phyloP scores from a whole-genome alignment of 805 yeast species.

The Sugiyamaella valdiviana region DNA sequence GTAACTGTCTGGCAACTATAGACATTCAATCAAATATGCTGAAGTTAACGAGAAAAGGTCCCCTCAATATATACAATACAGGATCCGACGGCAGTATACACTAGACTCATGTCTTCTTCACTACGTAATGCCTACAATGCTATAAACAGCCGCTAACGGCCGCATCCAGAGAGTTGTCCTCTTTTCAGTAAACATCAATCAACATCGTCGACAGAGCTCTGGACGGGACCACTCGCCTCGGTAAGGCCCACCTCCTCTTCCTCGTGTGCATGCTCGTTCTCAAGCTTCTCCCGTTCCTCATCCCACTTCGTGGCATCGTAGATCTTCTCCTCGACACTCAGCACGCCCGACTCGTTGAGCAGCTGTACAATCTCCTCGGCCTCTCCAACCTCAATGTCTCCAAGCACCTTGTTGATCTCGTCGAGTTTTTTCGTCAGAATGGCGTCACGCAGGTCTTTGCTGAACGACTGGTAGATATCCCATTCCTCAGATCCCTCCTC shows the following conservation, averaged over 20 bases:
- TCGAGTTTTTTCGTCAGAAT: slow-evolving; percentile 66
- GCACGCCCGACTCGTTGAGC: slow-evolving; percentile 74
- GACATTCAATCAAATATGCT: no score
- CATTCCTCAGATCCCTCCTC: slow-evolving; percentile 32
- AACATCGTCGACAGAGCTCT: neutral
- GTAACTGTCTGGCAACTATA: no score
- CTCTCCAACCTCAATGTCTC: slow-evolving; percentile 59
- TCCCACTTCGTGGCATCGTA: slow-evolving; percentile 36
- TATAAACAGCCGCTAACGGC: no score
- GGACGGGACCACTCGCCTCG: neutral
- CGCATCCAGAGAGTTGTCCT: no score
- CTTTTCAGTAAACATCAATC: no score
- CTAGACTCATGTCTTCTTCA: no score
- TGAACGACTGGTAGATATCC: slow-evolving; percentile 48
- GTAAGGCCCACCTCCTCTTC: neutral
- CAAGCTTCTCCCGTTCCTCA: slow-evolving; percentile 16
- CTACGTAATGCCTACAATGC: no score
- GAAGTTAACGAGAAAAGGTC: no score
- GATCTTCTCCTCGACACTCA: slow-evolving; percentile 62
- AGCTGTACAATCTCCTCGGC: slow-evolving; percentile 73
- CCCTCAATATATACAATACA: no score
- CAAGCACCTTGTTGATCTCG: slow-evolving; percentile 77
- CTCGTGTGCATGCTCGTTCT: slow-evolving; percentile 2
- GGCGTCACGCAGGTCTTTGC: slow-evolving; percentile 67
- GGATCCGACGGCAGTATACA: no score